Conservation (phyloP, 192 early-diverging fungal species). For the Hyaloraphidium curvatum region DNA sequence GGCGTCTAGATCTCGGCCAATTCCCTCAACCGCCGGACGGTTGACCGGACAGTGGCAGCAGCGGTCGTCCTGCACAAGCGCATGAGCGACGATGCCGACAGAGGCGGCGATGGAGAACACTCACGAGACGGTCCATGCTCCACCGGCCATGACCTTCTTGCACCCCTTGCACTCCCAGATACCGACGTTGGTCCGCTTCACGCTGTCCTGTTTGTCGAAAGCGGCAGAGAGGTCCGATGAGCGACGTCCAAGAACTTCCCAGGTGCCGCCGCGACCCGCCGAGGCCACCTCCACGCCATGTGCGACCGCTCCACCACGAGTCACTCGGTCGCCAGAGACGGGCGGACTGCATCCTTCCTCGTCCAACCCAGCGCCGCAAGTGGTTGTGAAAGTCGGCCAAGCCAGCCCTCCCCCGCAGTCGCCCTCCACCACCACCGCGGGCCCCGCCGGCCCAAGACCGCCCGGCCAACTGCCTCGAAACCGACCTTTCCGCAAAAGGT, state of each 20-base stretch:
- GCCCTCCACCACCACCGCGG: neutral
- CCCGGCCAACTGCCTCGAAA: neutral
- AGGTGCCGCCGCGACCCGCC: neutral
- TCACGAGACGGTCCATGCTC: conserved; percentile 85
- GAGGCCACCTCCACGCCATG: neutral
- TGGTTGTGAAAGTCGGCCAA: neutral
- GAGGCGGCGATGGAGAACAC: conserved; percentile 5
- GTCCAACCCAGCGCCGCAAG: neutral
- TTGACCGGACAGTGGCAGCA: conserved; percentile 76
- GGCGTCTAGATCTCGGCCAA: neutral
- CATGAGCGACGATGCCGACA: neutral
- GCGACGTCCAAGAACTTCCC: neutral
- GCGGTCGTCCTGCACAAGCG: conserved; percentile 43
- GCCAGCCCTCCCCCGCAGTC: neutral
- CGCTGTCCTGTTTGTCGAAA: conserved; percentile 42
- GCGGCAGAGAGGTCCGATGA: neutral
- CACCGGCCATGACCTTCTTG: conserved; percentile 85
- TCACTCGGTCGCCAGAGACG: too few relatives aligned
- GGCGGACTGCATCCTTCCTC: neutral
- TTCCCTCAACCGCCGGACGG: conserved; percentile 68
- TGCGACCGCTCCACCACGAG: too few relatives aligned
- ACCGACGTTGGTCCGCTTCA: conserved; percentile 86
- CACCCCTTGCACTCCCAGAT: conserved; percentile 98
- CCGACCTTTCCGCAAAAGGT: conserved; percentile 94
- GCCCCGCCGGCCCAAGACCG: neutral